phyloP scores from a whole-genome alignment of 495 filamentous ascomycete genomes.

The Melanomma pulvis-pyrius region DNA sequence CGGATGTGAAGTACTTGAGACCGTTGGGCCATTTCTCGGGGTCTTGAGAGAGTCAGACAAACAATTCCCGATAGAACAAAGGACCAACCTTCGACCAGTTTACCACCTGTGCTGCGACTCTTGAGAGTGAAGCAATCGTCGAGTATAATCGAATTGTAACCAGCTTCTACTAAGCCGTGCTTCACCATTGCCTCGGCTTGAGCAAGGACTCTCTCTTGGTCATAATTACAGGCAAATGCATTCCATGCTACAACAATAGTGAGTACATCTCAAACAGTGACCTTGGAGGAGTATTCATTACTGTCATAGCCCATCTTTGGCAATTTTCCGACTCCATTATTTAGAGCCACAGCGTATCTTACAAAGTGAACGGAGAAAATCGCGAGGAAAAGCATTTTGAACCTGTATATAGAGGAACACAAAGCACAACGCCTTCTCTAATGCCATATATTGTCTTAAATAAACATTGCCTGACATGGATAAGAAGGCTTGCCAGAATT shows the following conservation, averaged over 20 bases:
- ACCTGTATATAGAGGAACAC: background rate
- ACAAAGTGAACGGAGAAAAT: background rate
- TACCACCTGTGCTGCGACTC: conserved; percentile 22
- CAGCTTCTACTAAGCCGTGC: conserved; percentile 25
- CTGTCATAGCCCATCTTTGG: conserved; percentile 34
- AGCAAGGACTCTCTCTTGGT: conserved; percentile 19
- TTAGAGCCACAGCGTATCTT: conserved; percentile 13
- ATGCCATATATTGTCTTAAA: background rate
- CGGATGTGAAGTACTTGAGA: conserved; percentile 17
- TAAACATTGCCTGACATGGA: background rate
- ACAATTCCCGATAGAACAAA: background rate
- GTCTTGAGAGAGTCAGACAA: conserved; percentile 9
- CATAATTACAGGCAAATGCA: conserved; percentile 33
- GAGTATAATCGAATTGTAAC: conserved; percentile 34
- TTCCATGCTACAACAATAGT: conserved; percentile 19
- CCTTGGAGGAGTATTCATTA: background rate
- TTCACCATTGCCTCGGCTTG: conserved; percentile 30
- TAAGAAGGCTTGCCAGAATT: background rate
- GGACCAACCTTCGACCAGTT: conserved; percentile 18
- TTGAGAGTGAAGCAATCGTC: conserved; percentile 35
- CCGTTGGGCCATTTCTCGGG: conserved; percentile 30
- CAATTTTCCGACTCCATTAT: conserved; percentile 34
- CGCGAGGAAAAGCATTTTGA: background rate
- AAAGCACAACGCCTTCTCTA: background rate
- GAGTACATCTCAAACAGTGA: background rate